phyloP scores from a whole-genome alignment of 352 stramenopile genomes.

The Lagenidium sp. region DNA sequence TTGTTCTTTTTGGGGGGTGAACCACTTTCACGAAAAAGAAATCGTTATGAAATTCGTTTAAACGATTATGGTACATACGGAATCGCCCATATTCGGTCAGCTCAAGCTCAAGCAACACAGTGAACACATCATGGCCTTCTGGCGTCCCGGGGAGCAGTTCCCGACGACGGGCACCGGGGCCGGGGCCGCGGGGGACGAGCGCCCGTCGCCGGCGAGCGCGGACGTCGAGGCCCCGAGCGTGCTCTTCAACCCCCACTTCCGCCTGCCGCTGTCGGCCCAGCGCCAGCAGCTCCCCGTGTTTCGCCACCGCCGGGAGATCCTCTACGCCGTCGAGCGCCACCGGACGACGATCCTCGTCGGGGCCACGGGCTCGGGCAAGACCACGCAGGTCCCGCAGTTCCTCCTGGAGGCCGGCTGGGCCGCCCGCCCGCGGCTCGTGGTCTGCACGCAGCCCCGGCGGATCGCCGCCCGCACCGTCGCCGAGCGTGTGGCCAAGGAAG shows the following conservation, averaged over 20 bases:
- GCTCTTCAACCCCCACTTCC: conserved; percentile 56
- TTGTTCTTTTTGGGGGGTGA: too few relatives aligned
- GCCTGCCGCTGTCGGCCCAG: conserved; percentile 44
- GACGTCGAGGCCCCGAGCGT: conserved; percentile 30
- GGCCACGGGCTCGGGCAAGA: conserved; percentile 91
- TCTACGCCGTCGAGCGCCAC: conserved; percentile 87
- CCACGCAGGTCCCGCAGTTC: conserved; percentile 91
- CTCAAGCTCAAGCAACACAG: too few relatives aligned
- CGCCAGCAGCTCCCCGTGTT: conserved; percentile 78
- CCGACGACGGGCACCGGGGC: conserved; percentile 3
- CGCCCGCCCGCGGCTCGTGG: conserved; percentile 33
- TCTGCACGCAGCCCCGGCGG: conserved; percentile 91
- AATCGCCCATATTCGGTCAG: too few relatives aligned
- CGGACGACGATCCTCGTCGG: conserved; percentile 88
- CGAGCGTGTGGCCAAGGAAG: conserved; percentile 95
- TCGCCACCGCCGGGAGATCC: conserved; percentile 82
- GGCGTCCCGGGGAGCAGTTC: conserved; percentile 37
- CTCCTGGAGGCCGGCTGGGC: conserved; percentile 88
- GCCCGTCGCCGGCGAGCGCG: conserved; percentile 5
- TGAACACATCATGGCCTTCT: conserved; percentile 69
- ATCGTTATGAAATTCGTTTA: too few relatives aligned
- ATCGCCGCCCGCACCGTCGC: conserved; percentile 98
- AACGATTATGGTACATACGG: too few relatives aligned
- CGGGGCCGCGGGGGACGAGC: conserved; percentile 7
- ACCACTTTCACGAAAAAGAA: too few relatives aligned